A percentile compares a stretch with the other conserved stretches of the same genome.
These are phyloP conservation scores for Trifolium repens DNA, from an alignment of 306 rosid genomes.

Conservation along the genomic window DNA sequence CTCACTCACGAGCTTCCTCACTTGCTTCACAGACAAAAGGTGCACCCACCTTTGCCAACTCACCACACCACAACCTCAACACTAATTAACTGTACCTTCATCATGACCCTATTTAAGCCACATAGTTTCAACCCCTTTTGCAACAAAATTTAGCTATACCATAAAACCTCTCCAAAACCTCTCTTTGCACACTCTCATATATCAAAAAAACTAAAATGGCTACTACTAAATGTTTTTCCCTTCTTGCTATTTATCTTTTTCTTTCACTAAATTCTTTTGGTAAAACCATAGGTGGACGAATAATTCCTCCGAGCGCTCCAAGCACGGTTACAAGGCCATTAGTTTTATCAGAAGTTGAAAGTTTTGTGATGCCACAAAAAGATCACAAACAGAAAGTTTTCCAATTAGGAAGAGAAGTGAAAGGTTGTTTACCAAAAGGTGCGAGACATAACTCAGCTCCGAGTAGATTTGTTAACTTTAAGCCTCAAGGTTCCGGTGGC, in stretches of 20 bases:
- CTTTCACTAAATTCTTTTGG: constrained; percentile 47
- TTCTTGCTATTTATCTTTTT: constrained; percentile 43
- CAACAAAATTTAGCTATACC: constrained; percentile 20
- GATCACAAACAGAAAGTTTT: constrained; percentile 52
- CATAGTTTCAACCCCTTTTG: constrained; percentile 36
- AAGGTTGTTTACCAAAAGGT: constrained; percentile 79
- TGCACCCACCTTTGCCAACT: constrained; percentile 62
- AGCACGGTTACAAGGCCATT: constrained; percentile 79
- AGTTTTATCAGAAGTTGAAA: constrained; percentile 52
- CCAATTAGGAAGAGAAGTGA: constrained; percentile 53
- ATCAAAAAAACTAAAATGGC: constrained; percentile 44
- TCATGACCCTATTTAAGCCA: constrained; percentile 77
- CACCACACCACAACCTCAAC: constrained; percentile 42
- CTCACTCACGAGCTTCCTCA: constrained; percentile 81
- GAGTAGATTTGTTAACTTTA: constrained; percentile 72
- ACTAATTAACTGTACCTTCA: neutral
- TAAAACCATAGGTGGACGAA: constrained; percentile 56
- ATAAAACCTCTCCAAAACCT: constrained; percentile 28
- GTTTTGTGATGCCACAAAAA: constrained; percentile 51
- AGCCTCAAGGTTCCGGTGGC: constrained; percentile 48
- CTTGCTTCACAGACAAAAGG: constrained; percentile 41
- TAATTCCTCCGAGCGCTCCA: constrained; percentile 80
- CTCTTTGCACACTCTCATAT: constrained; percentile 5
- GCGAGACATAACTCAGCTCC: constrained; percentile 73
- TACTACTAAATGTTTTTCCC: constrained; percentile 34